phyloP scores from a whole-genome alignment of 2,329 filamentous ascomycete species.

The Botrytis elliptica region DNA sequence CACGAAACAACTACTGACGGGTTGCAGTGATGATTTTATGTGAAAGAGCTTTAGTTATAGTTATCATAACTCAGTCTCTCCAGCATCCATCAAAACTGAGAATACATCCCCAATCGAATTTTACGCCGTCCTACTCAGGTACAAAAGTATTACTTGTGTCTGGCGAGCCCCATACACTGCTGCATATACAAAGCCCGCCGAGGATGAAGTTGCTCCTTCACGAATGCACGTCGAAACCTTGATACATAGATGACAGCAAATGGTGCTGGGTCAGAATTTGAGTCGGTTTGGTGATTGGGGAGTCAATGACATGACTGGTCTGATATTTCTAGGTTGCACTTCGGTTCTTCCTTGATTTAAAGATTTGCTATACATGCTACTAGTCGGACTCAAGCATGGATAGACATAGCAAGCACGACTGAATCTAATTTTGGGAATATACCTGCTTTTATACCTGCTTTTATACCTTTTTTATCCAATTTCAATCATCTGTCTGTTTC shows the following conservation, averaged over 20 bases:
- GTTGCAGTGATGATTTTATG: conserved; percentile 67
- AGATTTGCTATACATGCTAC: not conserved
- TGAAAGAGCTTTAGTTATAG: conserved; percentile 46
- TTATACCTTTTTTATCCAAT: not conserved
- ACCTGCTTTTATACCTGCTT: conserved; percentile 4
- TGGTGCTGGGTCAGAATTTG: not conserved
- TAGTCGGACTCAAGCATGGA: not conserved
- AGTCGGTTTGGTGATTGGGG: not conserved
- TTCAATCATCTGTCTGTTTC: not conserved
- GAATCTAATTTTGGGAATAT: not conserved
- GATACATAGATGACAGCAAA: not conserved
- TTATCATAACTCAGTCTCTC: conserved; percentile 11
- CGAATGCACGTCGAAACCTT: not conserved
- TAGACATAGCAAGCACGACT: conserved; percentile 7
- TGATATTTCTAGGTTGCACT: conserved; percentile 1
- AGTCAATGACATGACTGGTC: conserved; percentile 1
- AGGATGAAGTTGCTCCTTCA: not conserved
- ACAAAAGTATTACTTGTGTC: not conserved
- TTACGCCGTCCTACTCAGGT: not conserved
- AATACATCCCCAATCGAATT: not conserved
- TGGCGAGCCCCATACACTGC: not conserved
- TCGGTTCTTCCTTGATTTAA: not conserved
- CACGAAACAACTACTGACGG: conserved; percentile 27
- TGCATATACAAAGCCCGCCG: not conserved
- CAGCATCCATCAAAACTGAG: not conserved